Conservation (phyloP, 306 rosid genomes). For the Cicer judaicum region DNA sequence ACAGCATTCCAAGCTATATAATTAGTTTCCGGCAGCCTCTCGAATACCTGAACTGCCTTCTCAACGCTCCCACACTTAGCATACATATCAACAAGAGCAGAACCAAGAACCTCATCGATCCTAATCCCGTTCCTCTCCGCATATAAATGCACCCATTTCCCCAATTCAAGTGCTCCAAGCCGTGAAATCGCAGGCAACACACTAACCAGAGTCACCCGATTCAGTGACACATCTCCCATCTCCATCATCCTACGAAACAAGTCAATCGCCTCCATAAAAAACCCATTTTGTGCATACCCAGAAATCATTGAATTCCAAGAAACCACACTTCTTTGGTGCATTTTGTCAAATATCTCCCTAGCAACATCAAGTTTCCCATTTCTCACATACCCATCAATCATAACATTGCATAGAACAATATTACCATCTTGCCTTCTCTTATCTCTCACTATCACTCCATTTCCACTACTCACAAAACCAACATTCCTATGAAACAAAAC, state of each 20-base stretch:
- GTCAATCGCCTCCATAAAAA: constrained; percentile 63
- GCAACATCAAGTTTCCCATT: constrained; percentile 60
- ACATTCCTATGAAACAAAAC: constrained; percentile 58
- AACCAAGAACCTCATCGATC: constrained; percentile 73
- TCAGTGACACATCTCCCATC: constrained; percentile 54
- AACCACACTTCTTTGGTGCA: constrained; percentile 72
- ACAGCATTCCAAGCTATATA: constrained; percentile 75
- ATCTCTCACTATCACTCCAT: constrained; percentile 36
- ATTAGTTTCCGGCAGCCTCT: constrained; percentile 59
- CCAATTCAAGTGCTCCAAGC: constrained; percentile 74
- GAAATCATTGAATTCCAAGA: constrained; percentile 84
- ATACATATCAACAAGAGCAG: constrained; percentile 82
- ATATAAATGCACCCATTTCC: constrained; percentile 77
- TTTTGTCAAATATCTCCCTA: constrained; percentile 57
- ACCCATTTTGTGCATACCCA: constrained; percentile 71
- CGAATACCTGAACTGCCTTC: constrained; percentile 78
- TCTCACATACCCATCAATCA: constrained; percentile 70
- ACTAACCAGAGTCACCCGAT: constrained; percentile 75
- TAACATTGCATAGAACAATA: constrained; percentile 76
- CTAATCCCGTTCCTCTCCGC: constrained; percentile 57
- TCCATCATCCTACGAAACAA: constrained; percentile 69
- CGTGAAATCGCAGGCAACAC: constrained; percentile 72
- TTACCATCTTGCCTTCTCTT: constrained; percentile 59
- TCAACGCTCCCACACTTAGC: constrained; percentile 75
- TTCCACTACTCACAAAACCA: constrained; percentile 32